Evolutionary conservation across 176 grass and related monocot genomes (phyloP), one percentile per base, ranked within the genome.

Genomic region (Echinochloa phyllopogon): DNA sequence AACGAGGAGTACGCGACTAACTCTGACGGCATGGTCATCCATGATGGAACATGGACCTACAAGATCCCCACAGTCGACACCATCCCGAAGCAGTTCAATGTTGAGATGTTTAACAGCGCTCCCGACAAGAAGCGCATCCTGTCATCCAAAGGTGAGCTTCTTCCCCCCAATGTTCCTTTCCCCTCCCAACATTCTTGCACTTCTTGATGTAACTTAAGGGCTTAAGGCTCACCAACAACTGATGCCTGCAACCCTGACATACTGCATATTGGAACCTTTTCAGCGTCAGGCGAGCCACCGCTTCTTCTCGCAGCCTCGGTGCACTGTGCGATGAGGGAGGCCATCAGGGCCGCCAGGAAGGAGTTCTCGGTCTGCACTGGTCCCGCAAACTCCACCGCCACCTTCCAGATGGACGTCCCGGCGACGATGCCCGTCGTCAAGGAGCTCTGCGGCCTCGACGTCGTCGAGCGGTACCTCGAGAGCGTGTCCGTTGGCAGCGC

Each of bases 31-130:
- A 15, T 97, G 87, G 85, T 90, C 42, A 66, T 94, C 57, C 80
- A 80, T n/a, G 94, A 97, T 16, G 87, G 92, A 40, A 97, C 94
- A 21, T 94, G 94, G 94, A 97, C 90, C 8, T 97, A 97, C 82
- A 97, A 97, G 80, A 88, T 92, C 69, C 94, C 94, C 6, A 94
- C 92, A 3, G 79, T 97, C 17, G 94, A 97, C 77, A 97, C 92
- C 70, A 94, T 97, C 49, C 92, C 94, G 0, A 97, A 90, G 82
- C 52, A 97, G 51, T 88, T 97, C 76, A 97, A 97, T 68, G 90
- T 97, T 3, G 76, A 97, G 79, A 81, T 97, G 25, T 61, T 94
- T 41, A 94, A 87, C 33, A 97, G 87, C 37, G 92, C 88, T 37
- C 89, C 49, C 68, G 88, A 94, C 16, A 16, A 77, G 47, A 94